Percentiles rank a stretch among this genome's conserved stretches.
Conservation (phyloP, 306 rosid species). For the Mimosa bimucronata region DNA sequence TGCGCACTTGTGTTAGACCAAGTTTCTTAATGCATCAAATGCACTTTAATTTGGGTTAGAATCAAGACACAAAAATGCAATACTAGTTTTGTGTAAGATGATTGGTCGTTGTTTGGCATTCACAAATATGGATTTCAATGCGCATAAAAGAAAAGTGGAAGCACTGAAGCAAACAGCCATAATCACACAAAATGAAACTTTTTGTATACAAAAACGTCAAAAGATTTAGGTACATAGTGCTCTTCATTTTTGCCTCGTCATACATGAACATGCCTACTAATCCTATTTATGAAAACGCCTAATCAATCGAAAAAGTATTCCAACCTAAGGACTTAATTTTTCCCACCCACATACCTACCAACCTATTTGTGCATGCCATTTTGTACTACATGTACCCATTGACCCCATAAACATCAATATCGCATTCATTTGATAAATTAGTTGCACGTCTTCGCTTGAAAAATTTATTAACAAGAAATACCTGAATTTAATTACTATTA, state of each 20-base stretch:
- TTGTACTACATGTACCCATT: not conserved
- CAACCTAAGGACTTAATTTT: not conserved
- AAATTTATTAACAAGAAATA: too few species aligned
- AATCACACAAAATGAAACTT: not conserved
- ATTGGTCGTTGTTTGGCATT: too few species aligned
- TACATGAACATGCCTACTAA: too few species aligned
- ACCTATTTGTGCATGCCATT: not conserved
- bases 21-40: not conserved
- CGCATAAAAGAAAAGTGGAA: too few species aligned
- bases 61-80: not conserved
- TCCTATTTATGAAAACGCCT: too few species aligned
- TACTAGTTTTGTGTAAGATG: too few species aligned
- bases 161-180: too few species aligned
- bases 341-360: not conserved
- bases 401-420: not conserved
- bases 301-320: too few species aligned
- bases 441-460: too few species aligned
- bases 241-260: not conserved
- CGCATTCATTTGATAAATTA: not conserved
- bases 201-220: not conserved
- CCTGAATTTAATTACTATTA: too few species aligned
- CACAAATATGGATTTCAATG: too few species aligned
- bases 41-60: not conserved
- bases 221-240: not conserved
- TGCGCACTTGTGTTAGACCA: not conserved